Conservation (phyloP, 805 yeast genomes). For the Ogataea populi-albae region DNA sequence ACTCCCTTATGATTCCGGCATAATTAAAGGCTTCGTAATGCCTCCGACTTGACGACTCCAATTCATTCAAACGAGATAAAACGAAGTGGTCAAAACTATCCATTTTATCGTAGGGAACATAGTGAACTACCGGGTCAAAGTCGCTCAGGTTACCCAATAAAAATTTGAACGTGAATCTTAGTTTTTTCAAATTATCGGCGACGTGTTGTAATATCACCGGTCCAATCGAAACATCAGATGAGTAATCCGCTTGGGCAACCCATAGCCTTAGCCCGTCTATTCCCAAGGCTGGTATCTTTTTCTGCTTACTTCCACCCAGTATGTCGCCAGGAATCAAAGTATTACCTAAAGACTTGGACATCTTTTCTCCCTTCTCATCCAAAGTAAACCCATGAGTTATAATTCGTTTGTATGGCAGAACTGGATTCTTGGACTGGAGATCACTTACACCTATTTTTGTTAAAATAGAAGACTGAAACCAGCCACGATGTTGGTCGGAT, state of each 20-base stretch:
- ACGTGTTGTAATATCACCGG: conserved; percentile 70
- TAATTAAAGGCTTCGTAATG: conserved; percentile 61
- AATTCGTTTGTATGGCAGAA: conserved; percentile 64
- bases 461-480: conserved; percentile 94
- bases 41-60: conserved; percentile 41
- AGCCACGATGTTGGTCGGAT: conserved; percentile 97
- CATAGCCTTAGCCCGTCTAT: conserved; percentile 88
- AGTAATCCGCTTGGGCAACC: conserved; percentile 86
- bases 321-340: conserved; percentile 67
- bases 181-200: conserved; percentile 74
- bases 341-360: conserved; percentile 94
- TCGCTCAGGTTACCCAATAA: conserved; percentile 72
- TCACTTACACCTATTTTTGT: conserved; percentile 58
- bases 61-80: conserved; percentile 48
- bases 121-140: conserved; percentile 13
- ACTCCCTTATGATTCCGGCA: conserved; percentile 61
- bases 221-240: conserved; percentile 75
- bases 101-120: conserved; percentile 40
- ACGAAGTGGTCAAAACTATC: conserved; percentile 58
- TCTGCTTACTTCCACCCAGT: conserved; percentile 55
- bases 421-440: conserved; percentile 19
- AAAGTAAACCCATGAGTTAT: conserved; percentile 93
- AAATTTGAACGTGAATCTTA: conserved; percentile 77
- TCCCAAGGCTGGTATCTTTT: conserved; percentile 64
- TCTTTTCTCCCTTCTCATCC: conserved; percentile 81